Evolutionary conservation across 345 rosid genomes (phyloP), one percentile per base, ranked within the genome.

Genomic region (Eucalyptus victrix): DNA sequence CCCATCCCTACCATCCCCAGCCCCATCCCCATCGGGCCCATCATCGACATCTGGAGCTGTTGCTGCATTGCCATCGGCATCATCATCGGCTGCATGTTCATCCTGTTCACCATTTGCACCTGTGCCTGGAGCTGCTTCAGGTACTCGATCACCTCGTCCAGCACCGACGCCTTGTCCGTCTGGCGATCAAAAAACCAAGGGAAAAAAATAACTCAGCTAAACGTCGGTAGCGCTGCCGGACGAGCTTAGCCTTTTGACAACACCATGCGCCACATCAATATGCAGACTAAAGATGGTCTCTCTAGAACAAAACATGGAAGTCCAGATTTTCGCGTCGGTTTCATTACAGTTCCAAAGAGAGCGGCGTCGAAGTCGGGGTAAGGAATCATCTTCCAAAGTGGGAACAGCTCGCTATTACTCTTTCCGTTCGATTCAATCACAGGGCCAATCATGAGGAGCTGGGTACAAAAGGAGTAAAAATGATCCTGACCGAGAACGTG

Each of bases 111-210:
- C 96, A 98, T 93, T 65, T 95, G 94, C 47, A 97, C 95, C 91
- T 98, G 99, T 17, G 97, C 96, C 95, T 98, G 98, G 28, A 97
- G 90, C 89, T 96, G 99, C 87, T 97, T 98, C 93, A 97, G 88
- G 90, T 98, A 97, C 58, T 98, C 99, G 34, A 98, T 98, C 90
- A 97, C 99, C 92, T 98, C 99, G 89, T 97, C 99, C 40, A 98
- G 94, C 96, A 98, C 97, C 5, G 99, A 98, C 28, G 99, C 99
- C 88, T 98, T 98, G 90, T 98, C 99, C 53, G 99, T 96, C 99
- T 98, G 94, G 34, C 80, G 65, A 16, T 13, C 81, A 85, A 34
- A 26, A 87, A 30, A 50, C 83, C 51, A 85, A 51, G 45, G 21
- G 17, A 49, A 15, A 49, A 54, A 21, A 23, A 54, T 4, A 51